phyloP scores from a whole-genome alignment of 2,329 filamentous ascomycete genomes.

The Kalaharituber pfeilii region DNA sequence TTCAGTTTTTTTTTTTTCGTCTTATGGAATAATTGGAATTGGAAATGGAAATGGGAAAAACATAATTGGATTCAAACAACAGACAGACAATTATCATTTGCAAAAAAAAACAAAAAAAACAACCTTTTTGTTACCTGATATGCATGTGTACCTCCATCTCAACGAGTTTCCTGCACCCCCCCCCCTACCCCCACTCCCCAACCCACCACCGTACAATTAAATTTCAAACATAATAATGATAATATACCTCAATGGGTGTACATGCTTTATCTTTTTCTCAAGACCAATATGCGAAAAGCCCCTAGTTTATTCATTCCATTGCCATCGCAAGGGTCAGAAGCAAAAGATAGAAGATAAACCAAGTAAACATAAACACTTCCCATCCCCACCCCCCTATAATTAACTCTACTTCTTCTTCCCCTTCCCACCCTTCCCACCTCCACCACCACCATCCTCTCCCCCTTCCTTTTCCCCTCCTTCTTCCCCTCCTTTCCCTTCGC shows the following conservation, averaged over 20 bases:
- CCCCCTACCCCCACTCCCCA: background rate
- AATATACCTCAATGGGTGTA: too few species aligned
- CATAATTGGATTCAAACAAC: background rate
- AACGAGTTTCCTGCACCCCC: background rate
- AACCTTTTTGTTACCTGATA: background rate
- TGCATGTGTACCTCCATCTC: background rate
- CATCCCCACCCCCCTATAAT: background rate
- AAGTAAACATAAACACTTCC: background rate
- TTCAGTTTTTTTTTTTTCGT: too few species aligned
- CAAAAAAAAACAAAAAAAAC: background rate
- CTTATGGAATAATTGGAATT: background rate
- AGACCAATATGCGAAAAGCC: too few species aligned
- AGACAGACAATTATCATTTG: background rate
- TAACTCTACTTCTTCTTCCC: background rate
- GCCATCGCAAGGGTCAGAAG: too few species aligned
- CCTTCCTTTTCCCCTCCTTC: background rate
- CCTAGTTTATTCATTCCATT: background rate
- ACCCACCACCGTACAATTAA: background rate
- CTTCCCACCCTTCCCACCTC: slow-evolving; percentile 8
- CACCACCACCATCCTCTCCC: background rate
- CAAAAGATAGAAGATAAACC: too few species aligned
- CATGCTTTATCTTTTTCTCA: too few species aligned
- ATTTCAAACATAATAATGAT: too few species aligned
- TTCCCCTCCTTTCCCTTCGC: background rate
- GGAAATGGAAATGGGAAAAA: background rate